Evolutionary conservation across 768 basidiomycete species (phyloP).

Genomic region (Panaeolus papilionaceus): DNA sequence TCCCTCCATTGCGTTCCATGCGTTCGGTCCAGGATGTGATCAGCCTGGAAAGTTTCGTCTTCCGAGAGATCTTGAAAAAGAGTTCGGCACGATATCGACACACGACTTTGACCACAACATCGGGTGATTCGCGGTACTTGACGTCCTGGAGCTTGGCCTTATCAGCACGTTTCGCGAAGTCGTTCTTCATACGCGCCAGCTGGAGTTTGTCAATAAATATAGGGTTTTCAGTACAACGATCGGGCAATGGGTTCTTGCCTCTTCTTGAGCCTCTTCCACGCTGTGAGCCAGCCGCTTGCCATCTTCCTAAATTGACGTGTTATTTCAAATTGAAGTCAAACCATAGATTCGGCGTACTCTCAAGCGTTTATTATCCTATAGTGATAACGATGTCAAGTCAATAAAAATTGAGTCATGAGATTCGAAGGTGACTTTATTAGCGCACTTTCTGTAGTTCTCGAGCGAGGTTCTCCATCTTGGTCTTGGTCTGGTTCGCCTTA

Average conservation of each 20-base stretch:
- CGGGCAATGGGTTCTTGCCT: constrained; percentile 50
- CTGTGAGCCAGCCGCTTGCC: constrained; percentile 80
- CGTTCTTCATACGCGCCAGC: constrained; percentile 83
- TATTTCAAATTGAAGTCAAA: constrained; percentile 21
- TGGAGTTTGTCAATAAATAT: constrained; percentile 33
- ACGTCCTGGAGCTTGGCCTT: constrained; percentile 79
- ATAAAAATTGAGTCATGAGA: constrained; percentile 22
- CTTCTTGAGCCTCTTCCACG: constrained; percentile 88
- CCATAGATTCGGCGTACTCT: constrained; percentile 56
- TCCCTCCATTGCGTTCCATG: constrained; percentile 72
- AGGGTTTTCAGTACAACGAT: neutral
- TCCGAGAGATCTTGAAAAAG: constrained; percentile 92
- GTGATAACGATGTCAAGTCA: constrained; percentile 19
- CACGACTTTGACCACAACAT: constrained; percentile 88
- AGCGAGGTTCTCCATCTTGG: constrained; percentile 89
- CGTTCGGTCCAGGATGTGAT: constrained; percentile 90
- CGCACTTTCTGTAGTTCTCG: constrained; percentile 87
- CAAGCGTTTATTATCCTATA: constrained; percentile 87
- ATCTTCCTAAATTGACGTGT: constrained; percentile 66
- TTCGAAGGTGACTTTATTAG: constrained; percentile 24
- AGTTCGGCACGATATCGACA: constrained; percentile 91
- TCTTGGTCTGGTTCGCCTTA: constrained; percentile 88
- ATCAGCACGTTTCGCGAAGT: constrained; percentile 81
- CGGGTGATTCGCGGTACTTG: constrained; percentile 87
- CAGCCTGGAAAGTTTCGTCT: constrained; percentile 82